Evolutionary conservation across 495 filamentous ascomycete species (phyloP).

Genomic region (Penicillium steckii): DNA sequence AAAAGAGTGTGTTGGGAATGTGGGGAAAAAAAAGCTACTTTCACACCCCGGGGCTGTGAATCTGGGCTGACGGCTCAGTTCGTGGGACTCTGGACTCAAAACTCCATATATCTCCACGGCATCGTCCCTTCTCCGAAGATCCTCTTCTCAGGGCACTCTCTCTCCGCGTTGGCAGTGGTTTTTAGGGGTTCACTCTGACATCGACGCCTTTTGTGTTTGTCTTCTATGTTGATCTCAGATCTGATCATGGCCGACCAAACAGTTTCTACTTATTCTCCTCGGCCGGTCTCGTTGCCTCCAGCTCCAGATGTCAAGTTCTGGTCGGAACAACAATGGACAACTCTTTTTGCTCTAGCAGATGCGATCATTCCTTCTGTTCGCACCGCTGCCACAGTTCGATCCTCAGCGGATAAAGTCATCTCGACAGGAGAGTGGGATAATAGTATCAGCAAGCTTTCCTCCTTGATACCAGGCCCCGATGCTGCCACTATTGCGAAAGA

Average conservation of each 20-base stretch:
- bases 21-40: background rate
- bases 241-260: slow-evolving; percentile 25
- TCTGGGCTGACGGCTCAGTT: background rate
- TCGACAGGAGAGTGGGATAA: slow-evolving; percentile 35
- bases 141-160: too few species aligned
- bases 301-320: slow-evolving; percentile 38
- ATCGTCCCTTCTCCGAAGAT: too few species aligned
- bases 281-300: slow-evolving; percentile 45
- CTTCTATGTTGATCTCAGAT: background rate
- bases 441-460: slow-evolving; percentile 28
- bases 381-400: slow-evolving; percentile 23
- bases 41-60: background rate
- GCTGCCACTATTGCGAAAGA: slow-evolving; percentile 28
- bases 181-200: too few species aligned
- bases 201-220: too few species aligned
- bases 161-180: too few species aligned
- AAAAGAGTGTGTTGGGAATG: too few species aligned
- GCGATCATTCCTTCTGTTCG: slow-evolving; percentile 54
- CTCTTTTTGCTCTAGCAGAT: slow-evolving; percentile 53
- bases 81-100: slow-evolving; percentile 41
- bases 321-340: slow-evolving; percentile 53
- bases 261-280: slow-evolving; percentile 30
- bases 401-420: slow-evolving; percentile 31
- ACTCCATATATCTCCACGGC: background rate
- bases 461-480: slow-evolving; percentile 28